phyloP scores from a whole-genome alignment of 768 basidiomycete species.

The Candolleomyces eurysporus region DNA sequence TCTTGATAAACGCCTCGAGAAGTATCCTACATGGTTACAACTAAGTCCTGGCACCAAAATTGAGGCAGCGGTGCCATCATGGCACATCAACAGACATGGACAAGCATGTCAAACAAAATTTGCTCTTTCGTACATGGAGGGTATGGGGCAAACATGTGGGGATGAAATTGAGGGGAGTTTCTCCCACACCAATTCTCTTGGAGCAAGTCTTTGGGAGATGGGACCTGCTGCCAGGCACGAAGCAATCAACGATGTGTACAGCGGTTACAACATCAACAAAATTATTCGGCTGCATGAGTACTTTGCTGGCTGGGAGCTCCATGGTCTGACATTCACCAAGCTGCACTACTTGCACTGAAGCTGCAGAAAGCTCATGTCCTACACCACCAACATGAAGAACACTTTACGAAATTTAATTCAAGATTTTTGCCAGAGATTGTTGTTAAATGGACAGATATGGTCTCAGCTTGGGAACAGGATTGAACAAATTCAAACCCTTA shows the following conservation, averaged over 20 bases:
- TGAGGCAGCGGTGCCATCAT: constrained; percentile 21
- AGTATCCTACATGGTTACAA: constrained; percentile 12
- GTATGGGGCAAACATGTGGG: constrained; percentile 31
- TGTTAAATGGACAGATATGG: no score
- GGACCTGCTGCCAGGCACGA: background rate
- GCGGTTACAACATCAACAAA: background rate
- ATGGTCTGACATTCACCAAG: no score
- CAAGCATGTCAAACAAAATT: constrained; percentile 19
- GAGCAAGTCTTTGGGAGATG: no score
- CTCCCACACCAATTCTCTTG: no score
- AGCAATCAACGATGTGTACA: background rate
- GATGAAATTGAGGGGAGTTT: constrained; percentile 25
- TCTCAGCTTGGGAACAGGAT: no score
- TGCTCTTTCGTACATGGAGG: constrained; percentile 19
- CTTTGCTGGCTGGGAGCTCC: background rate
- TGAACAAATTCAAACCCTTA: background rate
- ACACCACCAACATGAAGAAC: no score
- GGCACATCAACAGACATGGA: constrained; percentile 26
- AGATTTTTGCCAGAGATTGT: no score
- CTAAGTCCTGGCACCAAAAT: no score
- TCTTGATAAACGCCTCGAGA: constrained; percentile 16
- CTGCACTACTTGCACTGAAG: no score
- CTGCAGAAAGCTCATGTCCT: no score
- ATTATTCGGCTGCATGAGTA: background rate
- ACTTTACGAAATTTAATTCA: no score